Conservation (phyloP, 768 basidiomycete genomes). For the Daedaleopsis nitida region DNA sequence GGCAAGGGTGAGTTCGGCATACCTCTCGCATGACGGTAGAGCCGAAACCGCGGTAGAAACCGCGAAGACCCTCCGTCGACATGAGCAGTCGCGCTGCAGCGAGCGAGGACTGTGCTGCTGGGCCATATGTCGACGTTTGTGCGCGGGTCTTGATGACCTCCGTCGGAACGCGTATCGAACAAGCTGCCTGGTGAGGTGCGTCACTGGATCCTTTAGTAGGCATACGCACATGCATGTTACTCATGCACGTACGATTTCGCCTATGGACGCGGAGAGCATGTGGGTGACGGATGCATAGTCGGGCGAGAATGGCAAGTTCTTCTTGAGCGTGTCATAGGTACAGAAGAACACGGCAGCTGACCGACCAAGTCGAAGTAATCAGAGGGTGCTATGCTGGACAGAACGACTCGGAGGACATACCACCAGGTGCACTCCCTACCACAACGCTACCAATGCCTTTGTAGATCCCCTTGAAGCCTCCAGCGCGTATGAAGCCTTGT, state of each 20-base stretch:
- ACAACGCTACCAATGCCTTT: slow-evolving; percentile 93
- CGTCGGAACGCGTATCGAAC: slow-evolving; percentile 91
- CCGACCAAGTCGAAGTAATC: background rate
- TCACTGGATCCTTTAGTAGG: slow-evolving; percentile 14
- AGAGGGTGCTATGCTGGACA: slow-evolving; percentile 2
- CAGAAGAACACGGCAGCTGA: slow-evolving; percentile 95
- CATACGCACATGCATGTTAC: background rate
- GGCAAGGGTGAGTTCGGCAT: background rate
- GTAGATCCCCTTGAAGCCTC: slow-evolving; percentile 90
- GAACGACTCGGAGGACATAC: slow-evolving; percentile 45
- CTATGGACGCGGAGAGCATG: slow-evolving; percentile 52
- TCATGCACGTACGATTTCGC: slow-evolving; percentile 50
- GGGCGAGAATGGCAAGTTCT: slow-evolving; percentile 59
- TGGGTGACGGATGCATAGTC: slow-evolving; percentile 68
- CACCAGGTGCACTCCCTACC: slow-evolving; percentile 94
- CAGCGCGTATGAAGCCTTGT: slow-evolving; percentile 82
- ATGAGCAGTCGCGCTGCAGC: slow-evolving; percentile 59
- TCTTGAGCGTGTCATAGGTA: slow-evolving; percentile 89
- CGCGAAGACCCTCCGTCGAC: slow-evolving; percentile 63
- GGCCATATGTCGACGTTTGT: slow-evolving; percentile 80
- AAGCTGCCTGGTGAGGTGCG: slow-evolving; percentile 67
- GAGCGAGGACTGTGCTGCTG: slow-evolving; percentile 56
- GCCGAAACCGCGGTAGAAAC: slow-evolving; percentile 88
- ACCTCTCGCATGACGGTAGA: slow-evolving; percentile 77
- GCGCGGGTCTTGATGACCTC: slow-evolving; percentile 94